Percentiles rank a stretch among this genome's conserved stretches.
These are phyloP conservation scores for Shiraia bambusicola DNA, from an alignment of 2,329 filamentous ascomycete genomes.

Conservation along the genomic window DNA sequence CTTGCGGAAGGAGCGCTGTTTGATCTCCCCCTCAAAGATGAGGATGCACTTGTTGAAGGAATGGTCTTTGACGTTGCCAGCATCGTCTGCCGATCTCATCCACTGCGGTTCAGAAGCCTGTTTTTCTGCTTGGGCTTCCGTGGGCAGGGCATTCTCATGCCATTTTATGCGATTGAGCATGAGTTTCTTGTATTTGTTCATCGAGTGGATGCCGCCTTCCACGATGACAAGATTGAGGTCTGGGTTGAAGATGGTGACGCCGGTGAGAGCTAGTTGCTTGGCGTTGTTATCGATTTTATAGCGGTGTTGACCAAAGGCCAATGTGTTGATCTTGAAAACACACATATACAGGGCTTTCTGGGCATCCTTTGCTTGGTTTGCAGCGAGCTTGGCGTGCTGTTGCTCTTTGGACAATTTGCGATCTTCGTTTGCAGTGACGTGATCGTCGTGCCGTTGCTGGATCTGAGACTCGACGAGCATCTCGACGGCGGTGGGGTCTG, in stretches of 20 bases:
- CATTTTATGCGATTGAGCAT: constrained; percentile 94
- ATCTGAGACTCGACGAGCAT: constrained; percentile 92
- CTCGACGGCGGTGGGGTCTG: constrained; percentile 96
- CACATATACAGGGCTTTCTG: constrained; percentile 81
- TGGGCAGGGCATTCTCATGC: constrained; percentile 80
- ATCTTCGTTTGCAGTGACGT: constrained; percentile 76
- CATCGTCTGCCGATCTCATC: constrained; percentile 77
- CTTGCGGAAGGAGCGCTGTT: constrained; percentile 76
- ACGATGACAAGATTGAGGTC: constrained; percentile 87
- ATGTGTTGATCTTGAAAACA: constrained; percentile 84
- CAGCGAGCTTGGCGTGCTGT: constrained; percentile 75
- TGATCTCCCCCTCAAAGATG: constrained; percentile 89
- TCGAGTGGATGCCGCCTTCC: constrained; percentile 82
- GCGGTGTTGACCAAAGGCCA: constrained; percentile 90
- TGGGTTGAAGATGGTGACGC: constrained; percentile 89
- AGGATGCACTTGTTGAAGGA: constrained; percentile 78
- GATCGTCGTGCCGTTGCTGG: constrained; percentile 76
- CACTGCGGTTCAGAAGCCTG: constrained; percentile 66
- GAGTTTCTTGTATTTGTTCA: constrained; percentile 84
- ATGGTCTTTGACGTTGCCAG: constrained; percentile 77
- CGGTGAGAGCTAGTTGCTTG: constrained; percentile 82
- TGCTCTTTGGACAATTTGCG: constrained; percentile 88
- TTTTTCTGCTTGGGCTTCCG: constrained; percentile 58
- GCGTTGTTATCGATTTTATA: constrained; percentile 93
- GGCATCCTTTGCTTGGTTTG: constrained; percentile 85